A percentile compares a stretch with the other conserved stretches of the same genome.
These are phyloP conservation scores for Grammothele lineata DNA, from an alignment of 768 basidiomycete genomes.

Conservation along the genomic window DNA sequence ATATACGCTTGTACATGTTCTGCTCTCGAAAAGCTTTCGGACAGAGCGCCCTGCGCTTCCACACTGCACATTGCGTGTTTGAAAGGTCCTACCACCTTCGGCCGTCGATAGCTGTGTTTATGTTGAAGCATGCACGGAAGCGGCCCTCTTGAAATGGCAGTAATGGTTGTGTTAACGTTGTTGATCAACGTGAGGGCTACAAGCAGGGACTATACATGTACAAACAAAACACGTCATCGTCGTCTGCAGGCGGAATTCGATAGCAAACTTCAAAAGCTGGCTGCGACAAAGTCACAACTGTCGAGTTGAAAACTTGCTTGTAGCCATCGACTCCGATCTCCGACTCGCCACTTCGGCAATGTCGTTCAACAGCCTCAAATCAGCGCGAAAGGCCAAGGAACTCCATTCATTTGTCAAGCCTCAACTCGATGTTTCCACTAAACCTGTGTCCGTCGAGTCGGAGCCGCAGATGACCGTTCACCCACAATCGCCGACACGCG, in stretches of 20 bases:
- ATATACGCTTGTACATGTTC: conserved; percentile 1
- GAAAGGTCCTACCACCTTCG: no score
- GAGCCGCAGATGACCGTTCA: no score
- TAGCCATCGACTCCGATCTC: background rate
- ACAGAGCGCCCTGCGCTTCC: background rate
- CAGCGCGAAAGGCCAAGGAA: conserved; percentile 21
- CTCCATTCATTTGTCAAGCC: conserved; percentile 19
- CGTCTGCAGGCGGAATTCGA: no score
- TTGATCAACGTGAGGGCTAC: conserved; percentile 20
- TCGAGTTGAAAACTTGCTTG: no score
- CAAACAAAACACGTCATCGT: conserved; percentile 15
- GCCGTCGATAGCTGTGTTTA: no score
- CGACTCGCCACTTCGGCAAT: conserved; percentile 4
- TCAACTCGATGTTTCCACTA: no score
- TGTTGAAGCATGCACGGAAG: background rate
- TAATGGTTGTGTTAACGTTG: background rate
- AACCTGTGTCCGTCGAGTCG: no score
- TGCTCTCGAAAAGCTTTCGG: conserved; percentile 11
- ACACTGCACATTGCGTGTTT: background rate
- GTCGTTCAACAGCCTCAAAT: conserved; percentile 23
- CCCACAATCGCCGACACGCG: background rate
- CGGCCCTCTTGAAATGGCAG: background rate
- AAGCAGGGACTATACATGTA: conserved; percentile 14
- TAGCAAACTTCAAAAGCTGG: conserved; percentile 1
- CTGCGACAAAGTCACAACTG: background rate